A percentile compares a stretch with the other conserved stretches of the same genome.
These are phyloP conservation scores for Trichoderma parareesei DNA, from an alignment of 495 filamentous ascomycete species.

Conservation along the genomic window DNA sequence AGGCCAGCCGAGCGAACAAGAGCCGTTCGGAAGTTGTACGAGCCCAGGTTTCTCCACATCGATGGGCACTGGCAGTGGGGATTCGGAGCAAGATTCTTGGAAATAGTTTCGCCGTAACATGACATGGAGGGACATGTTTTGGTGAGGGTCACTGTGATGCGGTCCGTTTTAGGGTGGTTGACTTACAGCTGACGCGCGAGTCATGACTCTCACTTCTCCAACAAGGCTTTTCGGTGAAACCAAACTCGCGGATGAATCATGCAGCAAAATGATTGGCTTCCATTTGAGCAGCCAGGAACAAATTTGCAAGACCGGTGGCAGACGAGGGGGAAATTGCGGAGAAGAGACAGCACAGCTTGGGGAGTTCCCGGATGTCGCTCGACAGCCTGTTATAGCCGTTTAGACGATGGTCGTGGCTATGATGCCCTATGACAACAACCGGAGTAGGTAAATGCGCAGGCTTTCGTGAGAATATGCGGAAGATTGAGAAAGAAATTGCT, in stretches of 20 bases:
- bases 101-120: not conserved
- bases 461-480: too few species aligned
- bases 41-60: not conserved
- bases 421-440: too few species aligned
- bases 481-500: too few species aligned
- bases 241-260: not conserved
- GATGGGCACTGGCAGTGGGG: not conserved
- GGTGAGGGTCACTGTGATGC: slow-evolving; percentile 6
- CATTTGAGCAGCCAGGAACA: too few species aligned
- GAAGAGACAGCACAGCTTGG: too few species aligned
- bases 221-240: not conserved
- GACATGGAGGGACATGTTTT: not conserved
- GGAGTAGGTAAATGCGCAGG: too few species aligned
- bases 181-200: not conserved
- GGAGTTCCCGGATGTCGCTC: too few species aligned
- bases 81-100: not conserved
- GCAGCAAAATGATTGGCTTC: too few species aligned
- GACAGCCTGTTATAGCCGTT: too few species aligned
- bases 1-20: not conserved
- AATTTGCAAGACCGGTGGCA: too few species aligned
- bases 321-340: too few species aligned
- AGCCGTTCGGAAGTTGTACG: not conserved
- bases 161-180: not conserved
- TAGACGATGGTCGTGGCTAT: too few species aligned
- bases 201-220: not conserved